phyloP scores from a whole-genome alignment of 148 eudicot species.

The Vaccinium macrocarpon region DNA sequence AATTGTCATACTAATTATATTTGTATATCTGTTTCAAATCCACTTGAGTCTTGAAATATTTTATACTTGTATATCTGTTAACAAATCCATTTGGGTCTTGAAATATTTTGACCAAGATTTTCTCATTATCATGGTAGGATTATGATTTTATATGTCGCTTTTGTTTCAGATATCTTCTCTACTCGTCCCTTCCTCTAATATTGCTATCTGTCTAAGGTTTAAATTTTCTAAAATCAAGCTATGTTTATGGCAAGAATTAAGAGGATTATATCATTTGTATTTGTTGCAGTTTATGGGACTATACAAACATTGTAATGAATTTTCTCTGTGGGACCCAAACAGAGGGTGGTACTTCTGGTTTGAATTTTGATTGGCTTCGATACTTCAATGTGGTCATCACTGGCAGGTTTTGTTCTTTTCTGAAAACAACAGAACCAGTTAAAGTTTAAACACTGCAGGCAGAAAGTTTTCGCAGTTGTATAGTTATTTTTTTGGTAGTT shows the following conservation, averaged over 20 bases:
- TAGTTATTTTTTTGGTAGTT: background rate
- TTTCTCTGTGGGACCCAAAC: constrained; percentile 64
- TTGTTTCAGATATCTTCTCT: background rate
- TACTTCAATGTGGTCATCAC: constrained; percentile 92
- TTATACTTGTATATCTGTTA: background rate
- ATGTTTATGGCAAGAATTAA: constrained; percentile 12
- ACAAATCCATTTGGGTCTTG: background rate
- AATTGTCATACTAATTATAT: background rate
- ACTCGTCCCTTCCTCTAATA: background rate
- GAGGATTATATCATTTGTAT: constrained; percentile 5
- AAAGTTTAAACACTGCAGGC: background rate
- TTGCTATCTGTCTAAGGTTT: background rate
- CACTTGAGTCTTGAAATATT: background rate
- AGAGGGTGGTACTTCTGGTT: constrained; percentile 32
- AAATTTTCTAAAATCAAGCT: background rate
- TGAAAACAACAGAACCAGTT: background rate
- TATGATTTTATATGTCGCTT: background rate
- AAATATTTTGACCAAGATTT: background rate
- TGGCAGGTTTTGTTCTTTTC: constrained; percentile 66
- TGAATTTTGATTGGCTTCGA: constrained; percentile 77
- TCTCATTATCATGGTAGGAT: background rate
- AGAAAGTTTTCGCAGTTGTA: background rate
- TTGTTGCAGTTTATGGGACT: constrained; percentile 92
- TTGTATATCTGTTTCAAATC: background rate
- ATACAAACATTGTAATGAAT: constrained; percentile 91